Base-by-base conservation (phyloP, 2,329 filamentous ascomycete genomes). In the Calonectria montana region DNA sequence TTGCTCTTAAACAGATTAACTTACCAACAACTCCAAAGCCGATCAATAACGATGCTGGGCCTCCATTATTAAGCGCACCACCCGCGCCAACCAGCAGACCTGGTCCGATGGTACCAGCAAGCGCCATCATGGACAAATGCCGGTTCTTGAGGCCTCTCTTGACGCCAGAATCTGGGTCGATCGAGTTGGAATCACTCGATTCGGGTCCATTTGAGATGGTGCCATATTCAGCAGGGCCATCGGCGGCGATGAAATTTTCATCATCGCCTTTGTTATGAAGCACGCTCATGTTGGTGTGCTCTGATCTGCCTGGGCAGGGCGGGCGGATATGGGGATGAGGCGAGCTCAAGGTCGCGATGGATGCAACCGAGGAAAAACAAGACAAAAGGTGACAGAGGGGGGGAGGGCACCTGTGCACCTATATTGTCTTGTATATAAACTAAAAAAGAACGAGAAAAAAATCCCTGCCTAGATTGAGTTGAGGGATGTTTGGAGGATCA, bases 21-120 rank as follows among this genome's bases (percentile, higher is more conserved):
- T 65, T 79, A 84, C 83, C 93, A 74, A 94, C 92, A 31, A 94
- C 84, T 12, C 88, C 90, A 75, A 95, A 96, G 1, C 93, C 93
- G 78, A 95, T 94, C 41, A 95, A 81, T 61, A 94, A 83, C 0
- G 92, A 91, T 0, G 92, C 93, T 18, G 94, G 93, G 0, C 94
- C 94, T 67, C 93, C 93, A 48, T 87, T 89, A 15, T 89, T 86
- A 27, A 96, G 84, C 0, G 93, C 93, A 57, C 91, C 90, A 41
- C 94, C 93, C 2, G 92, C 89, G 18, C 93, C 93, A 66, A 95
- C 91, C 3, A 95, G 87, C 47, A 95, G 85, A 25, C 93, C 93
- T 4, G 93, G 92, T 0, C 94, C 93, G 72, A 88, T 91, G 84
- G 86, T 92, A 77, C 85, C 91, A 74, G 88, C 92, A 75, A 91